Evolutionary conservation across 1,284 basidiomycete species (phyloP), one percentile per base, ranked within the genome.

Genomic region (Leccinum subrobustum): DNA sequence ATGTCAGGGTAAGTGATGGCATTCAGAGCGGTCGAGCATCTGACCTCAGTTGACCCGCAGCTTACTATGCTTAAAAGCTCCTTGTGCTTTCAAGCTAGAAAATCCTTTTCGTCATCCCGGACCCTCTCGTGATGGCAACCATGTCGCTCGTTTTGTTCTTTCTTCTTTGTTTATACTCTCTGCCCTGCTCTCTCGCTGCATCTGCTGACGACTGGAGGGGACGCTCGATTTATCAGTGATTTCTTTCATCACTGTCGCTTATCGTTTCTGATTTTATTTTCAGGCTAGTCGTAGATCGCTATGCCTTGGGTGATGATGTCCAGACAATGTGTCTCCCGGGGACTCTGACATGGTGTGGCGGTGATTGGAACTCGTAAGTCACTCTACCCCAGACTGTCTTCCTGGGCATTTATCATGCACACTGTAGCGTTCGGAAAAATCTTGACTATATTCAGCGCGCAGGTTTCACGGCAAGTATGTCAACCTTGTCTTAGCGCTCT

Each of bases 371-470:
- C 54, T 64, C 69, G 68, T 71, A 31, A 39, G 65, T 52, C 44
- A 11, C 4, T 42, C 29, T 27, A 4, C 20, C 20, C 9, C 18
- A 3, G 42, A 27, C 14, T 25, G 6, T 11, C 29, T n/a, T 42
- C 37, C 18, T 31, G n/a, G 4, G 8, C 11, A 35, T 18, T 3
- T 23, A 25, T 44, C 29, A 48, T 11, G 2, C 25, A 4, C 27
- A 3, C 23, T 56, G 18, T 9, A 84, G 85, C 1, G 81, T 91
- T 66, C 81, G 80, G 60, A 79, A 82, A 65, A 88, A 88, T 70
- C 79, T 92, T 39, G 87, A 90, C 70, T 92, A 92, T 70, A 89
- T 92, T 65, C 85, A 89, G 65, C 72, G 77, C 59, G 84, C 89
- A 75, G 90, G 90, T 4, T 89, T 91, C 68, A 88, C 88, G 62